phyloP scores from a whole-genome alignment of 1,139 yeast genomes.

The Suhomyces wounanorum region DNA sequence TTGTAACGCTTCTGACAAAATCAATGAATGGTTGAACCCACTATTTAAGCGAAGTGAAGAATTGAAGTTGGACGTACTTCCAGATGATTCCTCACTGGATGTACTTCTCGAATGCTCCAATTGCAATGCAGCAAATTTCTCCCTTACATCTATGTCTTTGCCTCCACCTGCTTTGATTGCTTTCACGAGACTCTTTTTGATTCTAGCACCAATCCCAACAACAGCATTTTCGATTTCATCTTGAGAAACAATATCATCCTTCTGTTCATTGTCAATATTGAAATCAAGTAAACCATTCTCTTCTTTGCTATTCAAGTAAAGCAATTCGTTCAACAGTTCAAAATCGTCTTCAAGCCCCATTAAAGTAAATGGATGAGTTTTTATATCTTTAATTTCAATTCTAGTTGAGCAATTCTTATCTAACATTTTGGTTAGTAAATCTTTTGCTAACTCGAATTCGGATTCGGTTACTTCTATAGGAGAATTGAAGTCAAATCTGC shows the following conservation, averaged over 20 bases:
- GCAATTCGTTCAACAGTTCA: slow-evolving; percentile 41
- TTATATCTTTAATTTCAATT: slow-evolving; percentile 71
- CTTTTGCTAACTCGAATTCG: slow-evolving; percentile 65
- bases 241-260: slow-evolving; percentile 49
- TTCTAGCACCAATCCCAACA: slow-evolving; percentile 70
- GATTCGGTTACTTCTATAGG: slow-evolving; percentile 38
- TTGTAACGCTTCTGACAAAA: slow-evolving; percentile 36
- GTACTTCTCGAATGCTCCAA: slow-evolving; percentile 33
- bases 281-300: slow-evolving; percentile 16
- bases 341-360: slow-evolving; percentile 56
- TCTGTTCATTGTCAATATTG: slow-evolving; percentile 11
- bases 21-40: slow-evolving; percentile 31
- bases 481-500: slow-evolving; percentile 40
- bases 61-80: slow-evolving; percentile 17
- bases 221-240: slow-evolving; percentile 79
- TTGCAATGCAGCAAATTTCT: slow-evolving; percentile 27
- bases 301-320: slow-evolving; percentile 31
- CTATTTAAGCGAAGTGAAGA: slow-evolving; percentile 18
- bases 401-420: slow-evolving; percentile 72
- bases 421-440: slow-evolving; percentile 62
- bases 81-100: slow-evolving; percentile 39
- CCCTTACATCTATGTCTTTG: slow-evolving; percentile 30
- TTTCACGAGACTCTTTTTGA: slow-evolving; percentile 59
- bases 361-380: slow-evolving; percentile 75
- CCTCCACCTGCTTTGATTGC: slow-evolving; percentile 46